Evolutionary conservation across 164 flowering plant species (phyloP), one percentile per base, ranked within the genome.

Genomic region (Litsea cubeba): DNA sequence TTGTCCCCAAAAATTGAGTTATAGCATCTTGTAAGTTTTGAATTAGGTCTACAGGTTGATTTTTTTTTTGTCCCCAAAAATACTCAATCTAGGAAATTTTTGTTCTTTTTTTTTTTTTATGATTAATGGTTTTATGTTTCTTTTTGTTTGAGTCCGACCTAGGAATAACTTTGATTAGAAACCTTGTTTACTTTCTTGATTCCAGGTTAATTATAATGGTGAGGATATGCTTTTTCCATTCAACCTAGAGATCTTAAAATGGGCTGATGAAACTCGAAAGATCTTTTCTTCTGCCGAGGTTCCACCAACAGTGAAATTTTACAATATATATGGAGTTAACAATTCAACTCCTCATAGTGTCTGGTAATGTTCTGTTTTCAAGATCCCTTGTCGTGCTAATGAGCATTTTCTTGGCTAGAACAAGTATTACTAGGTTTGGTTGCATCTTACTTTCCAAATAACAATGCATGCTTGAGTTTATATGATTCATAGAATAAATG

Each of bases 331-430:
- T 81, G 99, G 92, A 73, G 90, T 71, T 23, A 79, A 79, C 80
- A 82, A 85, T 76, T 90, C 89, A 69, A 96, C 99, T 11, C 96
- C 99, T 69, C 97, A 92, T 71, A 92, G 84, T 84, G 88, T 92
- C 71, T 89, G 99, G 99, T 96, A 96, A 78, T 81, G 76, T 70
- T 62, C 75, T 75, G 69, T 35, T 66, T 30, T 71, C 46, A 20
- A 12, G 46, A 64, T 22, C 12, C 50, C 32, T 50, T 35, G 23
- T 54, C 5, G 2, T 54, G 60, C 18, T 54, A 0, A 17, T 15
- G 20, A 54, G n/a, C 60, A 54, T 54, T 54, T 54, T 54, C 11
- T 2, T 40, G 8, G 11, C 11, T 40, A 40, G 46, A 7, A 40
- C 46, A 40, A 40, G 46, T 40, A 40, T 8, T 40, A 40, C 46